Base-by-base conservation (phyloP, 2,329 filamentous ascomycete genomes). In the Calonectria pauciramosa region DNA sequence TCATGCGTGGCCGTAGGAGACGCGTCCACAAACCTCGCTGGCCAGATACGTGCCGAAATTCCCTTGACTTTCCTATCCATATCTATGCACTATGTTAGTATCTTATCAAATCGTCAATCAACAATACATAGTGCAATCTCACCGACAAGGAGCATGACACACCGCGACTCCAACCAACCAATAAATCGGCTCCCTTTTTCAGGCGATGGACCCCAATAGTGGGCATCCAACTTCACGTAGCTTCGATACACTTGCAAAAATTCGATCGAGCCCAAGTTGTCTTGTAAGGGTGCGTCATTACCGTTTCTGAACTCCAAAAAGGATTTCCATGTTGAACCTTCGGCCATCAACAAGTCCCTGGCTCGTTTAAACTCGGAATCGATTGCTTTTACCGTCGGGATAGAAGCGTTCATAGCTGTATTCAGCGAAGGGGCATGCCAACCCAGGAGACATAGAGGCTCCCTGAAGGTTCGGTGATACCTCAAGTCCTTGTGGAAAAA, bases 81-180 rank as follows among this genome's bases (percentile, higher is more conserved):
- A 74, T 93, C 92, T 91, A 72, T 68, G 28, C n/a, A 14, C 51
- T 63, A 68, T 20, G 72, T 71, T 34, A 79, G 73, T 38, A 54
- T 69, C 3, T 13, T 56, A 16, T 20, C 36, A 9, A 16, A 41
- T 38, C 7, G 18, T n/a, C 23, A 26, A 36, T 23, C 7, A 18
- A 7, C 36, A n/a, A 10, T 13, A 11, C 54, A 11, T 32, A 23
- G 13, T 8, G 16, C 10, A 20, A 32, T 34, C 78, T 83, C 84
- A 91, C 90, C 90, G 74, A 91, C 89, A 26, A 94, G 86, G 41
- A 94, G 84, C 72, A 87, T 84, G 2, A 91, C 86, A 70, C 89
- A 91, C 70, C 90, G 87, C 10, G 91, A 92, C 78, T 94, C 92
- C 2, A 94, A 82, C 92, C 92, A 94, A 14, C 91, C 90, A 0